phyloP scores from a whole-genome alignment of 2,329 filamentous ascomycete species.

The Phaeophleospora eucalypticola region DNA sequence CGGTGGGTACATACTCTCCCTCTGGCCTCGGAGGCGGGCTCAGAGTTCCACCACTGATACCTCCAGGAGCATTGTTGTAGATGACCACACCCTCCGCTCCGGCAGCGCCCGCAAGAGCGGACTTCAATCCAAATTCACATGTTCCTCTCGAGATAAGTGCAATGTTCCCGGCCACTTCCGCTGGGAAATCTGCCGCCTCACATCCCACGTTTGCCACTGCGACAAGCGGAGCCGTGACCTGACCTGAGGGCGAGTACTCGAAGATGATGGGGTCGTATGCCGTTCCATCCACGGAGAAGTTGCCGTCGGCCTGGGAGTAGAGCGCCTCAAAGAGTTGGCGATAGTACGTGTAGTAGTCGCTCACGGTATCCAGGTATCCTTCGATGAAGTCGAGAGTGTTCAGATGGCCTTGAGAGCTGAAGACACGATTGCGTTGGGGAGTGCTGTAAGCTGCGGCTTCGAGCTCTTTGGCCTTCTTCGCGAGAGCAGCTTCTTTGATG shows the following conservation, averaged over 20 bases:
- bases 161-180: slow-evolving; percentile 57
- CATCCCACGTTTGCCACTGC: slow-evolving; percentile 62
- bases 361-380: slow-evolving; percentile 40
- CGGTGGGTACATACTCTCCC: slow-evolving; percentile 60
- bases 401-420: slow-evolving; percentile 37
- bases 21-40: slow-evolving; percentile 57
- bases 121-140: slow-evolving; percentile 70
- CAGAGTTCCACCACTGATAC: slow-evolving; percentile 55
- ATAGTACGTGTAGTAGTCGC: slow-evolving; percentile 58
- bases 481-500: slow-evolving; percentile 17
- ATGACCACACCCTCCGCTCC: slow-evolving; percentile 69
- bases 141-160: slow-evolving; percentile 66
- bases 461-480: slow-evolving; percentile 28
- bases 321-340: slow-evolving; percentile 41
- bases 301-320: slow-evolving; percentile 32
- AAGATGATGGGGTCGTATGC: slow-evolving; percentile 58
- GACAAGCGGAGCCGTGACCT: slow-evolving; percentile 53
- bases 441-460: slow-evolving; percentile 38
- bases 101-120: slow-evolving; percentile 61
- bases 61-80: slow-evolving; percentile 66
- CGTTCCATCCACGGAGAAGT: slow-evolving; percentile 53
- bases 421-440: slow-evolving; percentile 35
- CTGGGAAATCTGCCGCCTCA: slow-evolving; percentile 59
- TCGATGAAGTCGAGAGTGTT: slow-evolving; percentile 39
- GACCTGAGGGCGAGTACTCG: slow-evolving; percentile 62